Evolutionary conservation across 2,329 filamentous ascomycete genomes (phyloP), one percentile per base, ranked within the genome.

Genomic region (Fusarium sp.): DNA sequence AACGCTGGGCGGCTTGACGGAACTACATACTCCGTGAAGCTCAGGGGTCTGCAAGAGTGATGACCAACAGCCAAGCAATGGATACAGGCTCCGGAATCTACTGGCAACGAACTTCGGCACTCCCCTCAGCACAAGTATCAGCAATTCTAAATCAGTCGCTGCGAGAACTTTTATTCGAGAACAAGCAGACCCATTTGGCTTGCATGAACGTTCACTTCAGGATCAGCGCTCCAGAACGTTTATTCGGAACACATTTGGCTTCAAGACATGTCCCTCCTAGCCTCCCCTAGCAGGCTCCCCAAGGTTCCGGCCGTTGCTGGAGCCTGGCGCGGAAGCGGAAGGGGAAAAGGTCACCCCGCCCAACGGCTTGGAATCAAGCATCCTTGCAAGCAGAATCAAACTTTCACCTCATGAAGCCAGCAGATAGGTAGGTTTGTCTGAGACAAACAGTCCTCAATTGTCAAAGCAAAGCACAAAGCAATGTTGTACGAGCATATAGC

Each of bases 251-350:
- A 37, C 32, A 46, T 33, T 17, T 19, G 9, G 13, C 23, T 51
- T 46, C 33, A 47, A 19, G 25, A 41, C 49, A 39, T 46, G 41
- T 19, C 19, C 19, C 19, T 19, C 19, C 19, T 19, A 19, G 19
- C 49, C 48, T 41, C 47, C 42, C 52, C 33, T 55, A 39, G 39
- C 35, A 29, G 36, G 35, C 31, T 32, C 38, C 35, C 49, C 36
- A 23, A 33, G 21, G 35, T 46, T 45, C 49, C 52, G 41, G 9
- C 17, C 32, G 25, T 42, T 41, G 23, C 31, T 42, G 54, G 35
- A 31, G 41, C 36, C 31, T 42, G 54, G 35, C 35, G 41, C 36
- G 36, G 55, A 46, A 54, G 52, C 32, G 36, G 43, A 45, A 47
- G 21, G 14, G 31, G 31, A 6, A n/a, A 5, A 14, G 31, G 31